Percentiles rank a stretch among this genome's conserved stretches.
Evolutionary conservation across 805 yeast species (phyloP).

Genomic region (Saccharomycopsis fibuligera): DNA sequence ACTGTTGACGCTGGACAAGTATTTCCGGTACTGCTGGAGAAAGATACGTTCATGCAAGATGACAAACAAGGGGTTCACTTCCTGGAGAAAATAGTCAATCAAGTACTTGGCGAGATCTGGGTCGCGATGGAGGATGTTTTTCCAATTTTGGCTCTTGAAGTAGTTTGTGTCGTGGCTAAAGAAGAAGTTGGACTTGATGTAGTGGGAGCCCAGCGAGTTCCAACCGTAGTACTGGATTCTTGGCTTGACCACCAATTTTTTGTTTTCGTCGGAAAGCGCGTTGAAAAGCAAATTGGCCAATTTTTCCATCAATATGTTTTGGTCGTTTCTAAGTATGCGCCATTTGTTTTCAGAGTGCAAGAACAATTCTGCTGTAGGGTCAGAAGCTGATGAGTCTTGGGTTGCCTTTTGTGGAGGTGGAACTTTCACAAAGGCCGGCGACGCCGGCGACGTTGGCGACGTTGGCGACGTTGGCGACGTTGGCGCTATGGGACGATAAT

Average conservation of each 20-base stretch:
- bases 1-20: no score
- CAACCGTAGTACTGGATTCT: constrained; percentile 46
- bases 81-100: constrained; percentile 37
- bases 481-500: neutral
- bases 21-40: constrained; percentile 38
- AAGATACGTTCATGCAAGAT: constrained; percentile 50
- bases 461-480: neutral
- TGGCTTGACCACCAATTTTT: constrained; percentile 5
- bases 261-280: neutral
- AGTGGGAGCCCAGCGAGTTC: constrained; percentile 58
- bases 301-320: constrained; percentile 6
- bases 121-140: neutral
- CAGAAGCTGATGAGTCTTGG: neutral
- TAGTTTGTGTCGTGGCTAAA: constrained; percentile 12
- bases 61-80: constrained; percentile 47
- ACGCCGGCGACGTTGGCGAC: neutral
- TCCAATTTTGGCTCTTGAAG: constrained; percentile 5
- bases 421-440: no score
- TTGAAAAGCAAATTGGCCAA: constrained; percentile 5
- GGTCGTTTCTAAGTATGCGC: constrained; percentile 13
- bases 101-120: constrained; percentile 16
- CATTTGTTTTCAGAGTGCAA: constrained; percentile 7
- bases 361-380: neutral
- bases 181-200: constrained; percentile 30
- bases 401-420: neutral